Conservation (phyloP, 768 basidiomycete species). For the Tricholoma hemisulphureum region DNA sequence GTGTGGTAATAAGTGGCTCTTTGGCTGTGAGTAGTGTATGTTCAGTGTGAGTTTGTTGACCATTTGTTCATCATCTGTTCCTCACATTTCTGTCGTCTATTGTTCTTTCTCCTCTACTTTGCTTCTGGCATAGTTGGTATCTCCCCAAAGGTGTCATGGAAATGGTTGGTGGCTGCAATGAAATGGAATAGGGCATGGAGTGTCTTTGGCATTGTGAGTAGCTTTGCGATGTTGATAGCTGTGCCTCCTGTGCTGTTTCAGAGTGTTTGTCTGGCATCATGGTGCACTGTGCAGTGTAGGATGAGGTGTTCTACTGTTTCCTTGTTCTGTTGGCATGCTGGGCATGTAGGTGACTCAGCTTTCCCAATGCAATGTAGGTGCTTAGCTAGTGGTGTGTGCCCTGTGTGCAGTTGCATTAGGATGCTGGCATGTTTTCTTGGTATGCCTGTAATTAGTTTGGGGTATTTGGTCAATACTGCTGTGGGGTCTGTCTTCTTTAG, state of each 20-base stretch:
- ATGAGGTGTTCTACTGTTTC: conserved; percentile 33
- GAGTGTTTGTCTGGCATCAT: neutral
- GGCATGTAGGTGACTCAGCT: conserved; percentile 26
- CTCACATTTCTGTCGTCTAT: neutral
- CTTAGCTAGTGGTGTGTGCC: too few relatives aligned
- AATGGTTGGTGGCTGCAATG: neutral
- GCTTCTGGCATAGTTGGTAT: neutral
- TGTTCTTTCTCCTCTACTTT: neutral
- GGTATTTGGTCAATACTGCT: conserved; percentile 14
- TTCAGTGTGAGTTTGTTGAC: neutral
- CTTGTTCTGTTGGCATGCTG: conserved; percentile 14
- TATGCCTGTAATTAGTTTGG: conserved; percentile 6
- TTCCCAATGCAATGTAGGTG: too few relatives aligned
- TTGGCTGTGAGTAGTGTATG: neutral
- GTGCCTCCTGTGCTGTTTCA: neutral
- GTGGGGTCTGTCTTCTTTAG: conserved; percentile 9
- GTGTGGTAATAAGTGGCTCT: neutral
- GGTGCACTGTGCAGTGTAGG: conserved; percentile 25
- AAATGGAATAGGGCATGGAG: neutral
- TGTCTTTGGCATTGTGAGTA: neutral
- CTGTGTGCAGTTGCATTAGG: conserved; percentile 30
- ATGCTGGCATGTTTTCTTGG: conserved; percentile 18
- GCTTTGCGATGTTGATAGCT: neutral
- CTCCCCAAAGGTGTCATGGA: neutral
- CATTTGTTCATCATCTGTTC: neutral